Base-by-base conservation (phyloP, 2,329 filamentous ascomycete genomes). In the Fusarium longipes region DNA sequence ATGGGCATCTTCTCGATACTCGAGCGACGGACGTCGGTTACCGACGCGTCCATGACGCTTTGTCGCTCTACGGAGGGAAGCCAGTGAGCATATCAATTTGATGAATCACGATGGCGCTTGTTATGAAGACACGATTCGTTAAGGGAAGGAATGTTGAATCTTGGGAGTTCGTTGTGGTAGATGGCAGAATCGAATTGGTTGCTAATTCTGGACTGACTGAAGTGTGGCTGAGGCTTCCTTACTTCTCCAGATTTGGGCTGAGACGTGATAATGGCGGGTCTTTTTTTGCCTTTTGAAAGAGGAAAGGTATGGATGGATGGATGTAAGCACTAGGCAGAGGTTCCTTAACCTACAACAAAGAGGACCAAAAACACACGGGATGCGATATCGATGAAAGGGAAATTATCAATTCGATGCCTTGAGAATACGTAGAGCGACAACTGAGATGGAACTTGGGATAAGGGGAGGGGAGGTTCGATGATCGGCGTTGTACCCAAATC, bases 1-100 rank as follows among this genome's bases (percentile, higher is more conserved):
- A 75, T 57, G 35, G 73, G 73, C 68, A 68, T 65, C 69, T 79
- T 79, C 53, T 77, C 75, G 70, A 75, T 77, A 67, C 76, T 77
- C 36, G 74, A 73, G 58, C 75, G 76, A 68, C 74, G 76, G 50
- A 71, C 63, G 62, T 73, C 70, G 51, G 61, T 62, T 39, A 64
- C 60, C 62, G 68, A 57, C 64, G 71, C 66, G 72, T 76, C 75
- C 76, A 76, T 77, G 76, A 71, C 68, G 73, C 71, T 69, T 63
- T 67, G 49, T 66, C 64, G 67, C 63, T 71, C 60, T 70, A 71
- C 30, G 57, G 68, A 39, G 58, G 60, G 27, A 61, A 40, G 39
- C 56, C 57, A 66, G 50, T 44, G 59, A 65, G 63, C 72, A 73
- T 74, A 50, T 74, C 72, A 71, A 47, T 55, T 44, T 14, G 30